Evolutionary conservation across 2,329 filamentous ascomycete genomes (phyloP).

Genomic region (Aspergillus luchuensis): DNA sequence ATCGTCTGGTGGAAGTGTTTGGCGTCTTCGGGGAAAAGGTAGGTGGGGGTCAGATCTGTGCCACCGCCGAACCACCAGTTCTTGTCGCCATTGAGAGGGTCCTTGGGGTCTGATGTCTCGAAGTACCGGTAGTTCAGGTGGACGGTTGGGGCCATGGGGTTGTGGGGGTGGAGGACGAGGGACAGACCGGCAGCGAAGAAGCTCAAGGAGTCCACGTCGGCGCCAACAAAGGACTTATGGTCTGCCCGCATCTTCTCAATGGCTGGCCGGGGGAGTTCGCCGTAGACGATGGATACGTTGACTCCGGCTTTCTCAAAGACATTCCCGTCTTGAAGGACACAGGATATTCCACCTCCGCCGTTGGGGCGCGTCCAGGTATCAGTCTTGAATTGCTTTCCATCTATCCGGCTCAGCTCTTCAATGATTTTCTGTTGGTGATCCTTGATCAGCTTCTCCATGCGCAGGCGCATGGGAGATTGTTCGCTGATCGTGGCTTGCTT

Average conservation of each 20-base stretch:
- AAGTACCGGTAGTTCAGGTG: constrained; percentile 99
- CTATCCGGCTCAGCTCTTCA: constrained; percentile 75
- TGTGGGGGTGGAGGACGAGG: constrained; percentile 87
- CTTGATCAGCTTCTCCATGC: constrained; percentile 97
- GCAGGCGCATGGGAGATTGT: constrained; percentile 89
- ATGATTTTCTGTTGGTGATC: constrained; percentile 89
- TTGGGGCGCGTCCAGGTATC: constrained; percentile 87
- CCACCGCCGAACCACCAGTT: constrained; percentile 98
- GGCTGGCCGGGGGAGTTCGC: constrained; percentile 79
- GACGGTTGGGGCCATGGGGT: constrained; percentile 96
- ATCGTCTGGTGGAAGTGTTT: constrained; percentile 95
- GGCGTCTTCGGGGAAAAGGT: constrained; percentile 95
- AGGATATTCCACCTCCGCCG: constrained; percentile 90
- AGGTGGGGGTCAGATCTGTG: constrained; percentile 87
- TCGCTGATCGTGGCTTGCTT: constrained; percentile 73
- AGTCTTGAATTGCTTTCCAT: constrained; percentile 76
- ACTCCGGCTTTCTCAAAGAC: constrained; percentile 98
- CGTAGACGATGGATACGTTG: constrained; percentile 93
- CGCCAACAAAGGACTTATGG: constrained; percentile 82
- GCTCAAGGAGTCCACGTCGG: constrained; percentile 76
- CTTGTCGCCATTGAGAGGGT: constrained; percentile 66
- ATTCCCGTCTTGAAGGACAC: constrained; percentile 91
- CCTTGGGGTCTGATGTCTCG: constrained; percentile 85
- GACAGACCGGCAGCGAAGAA: constrained; percentile 96
- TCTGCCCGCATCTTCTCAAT: constrained; percentile 93